phyloP scores from a whole-genome alignment of 1,284 basidiomycete species.

The Ceratobasidium sp. region DNA sequence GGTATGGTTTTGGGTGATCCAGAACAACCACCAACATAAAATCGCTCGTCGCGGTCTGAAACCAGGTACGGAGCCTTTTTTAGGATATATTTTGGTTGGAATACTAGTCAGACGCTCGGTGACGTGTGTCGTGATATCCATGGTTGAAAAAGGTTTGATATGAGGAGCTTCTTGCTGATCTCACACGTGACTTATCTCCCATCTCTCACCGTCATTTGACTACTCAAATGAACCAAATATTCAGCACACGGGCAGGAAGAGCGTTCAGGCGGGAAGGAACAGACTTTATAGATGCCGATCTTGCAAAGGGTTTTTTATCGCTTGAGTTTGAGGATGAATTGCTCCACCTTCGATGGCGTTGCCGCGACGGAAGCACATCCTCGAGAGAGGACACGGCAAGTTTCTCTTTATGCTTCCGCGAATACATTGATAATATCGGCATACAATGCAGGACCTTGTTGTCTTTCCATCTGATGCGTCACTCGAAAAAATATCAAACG shows the following conservation, averaged over 20 bases:
- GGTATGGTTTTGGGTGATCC: background rate
- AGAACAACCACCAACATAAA: background rate
- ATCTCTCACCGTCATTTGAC: background rate
- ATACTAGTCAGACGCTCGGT: background rate
- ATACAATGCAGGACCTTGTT: slow-evolving; percentile 71
- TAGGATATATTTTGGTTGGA: slow-evolving; percentile 4
- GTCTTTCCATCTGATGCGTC: slow-evolving; percentile 83
- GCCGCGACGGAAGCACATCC: slow-evolving; percentile 63
- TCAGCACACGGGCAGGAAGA: slow-evolving; percentile 78
- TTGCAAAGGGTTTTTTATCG: slow-evolving; percentile 77
- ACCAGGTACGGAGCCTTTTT: background rate
- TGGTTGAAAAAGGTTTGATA: background rate
- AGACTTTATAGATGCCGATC: slow-evolving; percentile 73
- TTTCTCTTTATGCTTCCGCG: background rate
- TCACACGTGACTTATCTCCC: slow-evolving; percentile 7
- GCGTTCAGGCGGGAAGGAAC: slow-evolving; percentile 73
- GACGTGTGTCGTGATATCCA: background rate
- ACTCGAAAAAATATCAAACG: slow-evolving; percentile 74
- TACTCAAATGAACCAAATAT: slow-evolving; percentile 29
- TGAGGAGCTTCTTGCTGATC: background rate
- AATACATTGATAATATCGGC: background rate
- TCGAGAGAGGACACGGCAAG: slow-evolving; percentile 71
- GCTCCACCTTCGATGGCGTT: slow-evolving; percentile 82
- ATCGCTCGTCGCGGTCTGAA: background rate
- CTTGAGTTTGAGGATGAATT: slow-evolving; percentile 76